These are phyloP conservation scores for Sugiyamaella americana DNA, from an alignment of 805 yeast genomes.

Conservation along the genomic window DNA sequence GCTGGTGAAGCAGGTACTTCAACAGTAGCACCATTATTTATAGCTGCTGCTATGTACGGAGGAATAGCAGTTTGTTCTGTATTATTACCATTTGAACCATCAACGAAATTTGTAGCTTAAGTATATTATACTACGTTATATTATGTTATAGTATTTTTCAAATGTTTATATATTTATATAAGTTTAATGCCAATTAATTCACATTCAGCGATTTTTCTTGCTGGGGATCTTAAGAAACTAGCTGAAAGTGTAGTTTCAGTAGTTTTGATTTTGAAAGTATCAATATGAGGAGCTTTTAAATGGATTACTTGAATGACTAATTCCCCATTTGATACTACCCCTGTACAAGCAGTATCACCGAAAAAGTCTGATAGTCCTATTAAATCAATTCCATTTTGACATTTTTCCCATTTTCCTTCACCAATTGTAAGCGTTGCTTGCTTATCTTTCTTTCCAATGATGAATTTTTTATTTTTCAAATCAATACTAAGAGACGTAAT, in stretches of 20 bases:
- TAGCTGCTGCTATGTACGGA: constrained; percentile 41
- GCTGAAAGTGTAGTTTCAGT: too few relatives aligned
- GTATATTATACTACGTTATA: too few relatives aligned
- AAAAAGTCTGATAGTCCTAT: background rate
- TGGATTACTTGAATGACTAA: background rate
- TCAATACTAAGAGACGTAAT: background rate
- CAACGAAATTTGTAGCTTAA: constrained; percentile 39
- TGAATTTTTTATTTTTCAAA: background rate
- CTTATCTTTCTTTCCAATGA: background rate
- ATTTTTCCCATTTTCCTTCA: background rate
- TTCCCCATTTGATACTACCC: background rate
- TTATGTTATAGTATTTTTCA: too few relatives aligned
- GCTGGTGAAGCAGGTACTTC: constrained; percentile 41
- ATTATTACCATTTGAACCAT: constrained; percentile 46
- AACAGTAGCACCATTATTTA: constrained; percentile 44
- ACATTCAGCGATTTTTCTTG: background rate
- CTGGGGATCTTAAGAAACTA: too few relatives aligned
- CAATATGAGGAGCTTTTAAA: background rate
- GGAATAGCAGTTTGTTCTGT: constrained; percentile 39
- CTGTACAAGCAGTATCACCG: background rate
- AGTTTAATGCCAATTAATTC: background rate
- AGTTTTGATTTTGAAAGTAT: background rate
- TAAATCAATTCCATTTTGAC: background rate
- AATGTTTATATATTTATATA: background rate
- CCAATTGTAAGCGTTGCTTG: background rate